Evolutionary conservation across 2,329 filamentous ascomycete species (phyloP), one percentile per base, ranked within the genome.

Genomic region (Beauveria rudraprayagi): DNA sequence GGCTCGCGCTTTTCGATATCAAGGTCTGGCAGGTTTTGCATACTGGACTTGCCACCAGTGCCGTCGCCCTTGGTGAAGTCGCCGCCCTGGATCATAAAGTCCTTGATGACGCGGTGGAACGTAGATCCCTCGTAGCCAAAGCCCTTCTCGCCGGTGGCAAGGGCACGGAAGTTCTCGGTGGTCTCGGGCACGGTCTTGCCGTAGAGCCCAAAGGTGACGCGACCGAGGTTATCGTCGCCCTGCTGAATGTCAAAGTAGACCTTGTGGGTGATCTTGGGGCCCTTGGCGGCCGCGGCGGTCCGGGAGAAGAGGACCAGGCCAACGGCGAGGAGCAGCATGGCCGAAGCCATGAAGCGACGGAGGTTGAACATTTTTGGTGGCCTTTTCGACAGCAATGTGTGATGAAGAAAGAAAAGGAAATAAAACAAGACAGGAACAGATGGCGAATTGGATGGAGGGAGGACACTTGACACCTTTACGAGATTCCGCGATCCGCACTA

Each of bases 201-300:
- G 73, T 94, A 95, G 56, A 95, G 86, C 68, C 91, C 91, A 41
- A 94, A 84, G 67, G 91, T 87, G 67, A 95, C 82, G 64, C 88
- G 85, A 64, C 91, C 91, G 47, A 93, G 72, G 53, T 82, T 73
- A 76, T 91, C 80, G 65, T 90, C 90, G 70, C 88, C 91, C 70
- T 91, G 86, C 70, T 82, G 77, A 67, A 95, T 87, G 76, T 94
- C 90, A 75, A 95, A 93, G 82, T 85, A 94, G 77, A 94, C 91
- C 86, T 96, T 96, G 82, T 90, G 82, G 70, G 92, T 97, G 80
- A 97, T 93, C 86, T 94, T 95, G 65, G 91, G 93, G 52, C 94
- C 93, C 80, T 93, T 91, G 67, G 80, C 80, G 60, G 90, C 89
- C 68, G 89, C 85, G 63, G 84, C 86, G 40, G 85, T 83, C 76